A percentile compares a stretch with the other conserved stretches of the same genome.
Conservation (phyloP, 2,329 filamentous ascomycete species). For the Trichophyton benhamiae region DNA sequence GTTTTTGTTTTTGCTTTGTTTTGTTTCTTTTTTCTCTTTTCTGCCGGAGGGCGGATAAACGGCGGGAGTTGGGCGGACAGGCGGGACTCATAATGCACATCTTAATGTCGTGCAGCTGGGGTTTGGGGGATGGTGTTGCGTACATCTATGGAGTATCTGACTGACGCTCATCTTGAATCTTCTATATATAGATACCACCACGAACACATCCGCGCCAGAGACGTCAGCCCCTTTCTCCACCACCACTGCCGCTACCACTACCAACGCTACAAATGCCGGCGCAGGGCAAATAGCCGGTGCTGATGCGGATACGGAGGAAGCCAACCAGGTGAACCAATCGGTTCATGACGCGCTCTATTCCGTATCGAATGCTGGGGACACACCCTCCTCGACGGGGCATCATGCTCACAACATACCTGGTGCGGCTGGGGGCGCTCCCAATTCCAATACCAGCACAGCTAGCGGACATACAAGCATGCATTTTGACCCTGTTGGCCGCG, state of each 20-base stretch:
- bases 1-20: neutral
- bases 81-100: neutral
- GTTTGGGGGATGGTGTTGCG: neutral
- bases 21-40: neutral
- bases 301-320: constrained; percentile 1
- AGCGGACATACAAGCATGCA: constrained; percentile 4
- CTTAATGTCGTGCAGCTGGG: neutral
- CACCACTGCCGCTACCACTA: constrained; percentile 1
- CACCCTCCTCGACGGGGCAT: constrained; percentile 2
- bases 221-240: constrained; percentile 2
- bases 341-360: constrained; percentile 4
- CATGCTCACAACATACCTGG: neutral
- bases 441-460: neutral
- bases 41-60: constrained; percentile 2
- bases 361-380: constrained; percentile 4
- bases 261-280: neutral
- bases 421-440: neutral
- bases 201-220: constrained; percentile 3
- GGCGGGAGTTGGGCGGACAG: neutral
- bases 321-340: constrained; percentile 1
- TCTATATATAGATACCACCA: neutral
- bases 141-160: neutral
- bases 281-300: constrained; percentile 11
- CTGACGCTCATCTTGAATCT: neutral
- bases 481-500: constrained; percentile 8